Evolutionary conservation across 2,329 filamentous ascomycete species (phyloP).

Genomic region (Aschersonia sp.): DNA sequence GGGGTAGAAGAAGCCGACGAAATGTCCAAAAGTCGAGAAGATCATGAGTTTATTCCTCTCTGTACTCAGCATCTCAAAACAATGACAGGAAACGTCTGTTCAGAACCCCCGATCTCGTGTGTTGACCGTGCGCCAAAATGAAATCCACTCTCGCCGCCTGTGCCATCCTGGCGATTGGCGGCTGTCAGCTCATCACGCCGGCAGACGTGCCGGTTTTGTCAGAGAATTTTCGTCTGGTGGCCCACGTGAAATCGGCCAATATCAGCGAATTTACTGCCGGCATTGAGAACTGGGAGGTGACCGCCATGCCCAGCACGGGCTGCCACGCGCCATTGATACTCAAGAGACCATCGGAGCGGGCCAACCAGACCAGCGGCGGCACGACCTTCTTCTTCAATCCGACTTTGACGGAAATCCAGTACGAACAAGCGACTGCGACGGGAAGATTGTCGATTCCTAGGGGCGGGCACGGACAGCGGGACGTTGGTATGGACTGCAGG

Average conservation of each 20-base stretch:
- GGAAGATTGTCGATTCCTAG: background rate
- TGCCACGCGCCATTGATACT: slow-evolving; percentile 2
- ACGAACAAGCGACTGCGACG: background rate
- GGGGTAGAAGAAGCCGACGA: background rate
- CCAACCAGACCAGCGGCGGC: background rate
- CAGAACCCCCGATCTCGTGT: background rate
- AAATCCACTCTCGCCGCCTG: background rate
- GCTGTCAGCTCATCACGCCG: background rate
- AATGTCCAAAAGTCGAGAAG: background rate
- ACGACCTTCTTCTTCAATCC: slow-evolving; percentile 3
- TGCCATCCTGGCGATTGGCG: background rate
- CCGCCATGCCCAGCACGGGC: background rate
- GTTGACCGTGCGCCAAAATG: background rate
- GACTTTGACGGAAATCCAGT: background rate
- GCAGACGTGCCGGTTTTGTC: background rate
- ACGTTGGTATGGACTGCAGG: slow-evolving; percentile 2
- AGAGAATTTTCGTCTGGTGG: slow-evolving; percentile 1
- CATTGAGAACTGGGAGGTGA: slow-evolving; percentile 3
- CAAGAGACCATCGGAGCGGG: background rate
- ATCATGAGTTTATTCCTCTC: background rate
- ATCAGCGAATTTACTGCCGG: slow-evolving; percentile 1
- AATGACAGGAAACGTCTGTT: too few relatives aligned
- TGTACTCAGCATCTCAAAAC: too few relatives aligned
- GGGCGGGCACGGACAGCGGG: background rate
- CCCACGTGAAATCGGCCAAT: slow-evolving; percentile 2